Conservation (phyloP, 1,284 basidiomycete species). For the Ceratobasidium theobromae region DNA sequence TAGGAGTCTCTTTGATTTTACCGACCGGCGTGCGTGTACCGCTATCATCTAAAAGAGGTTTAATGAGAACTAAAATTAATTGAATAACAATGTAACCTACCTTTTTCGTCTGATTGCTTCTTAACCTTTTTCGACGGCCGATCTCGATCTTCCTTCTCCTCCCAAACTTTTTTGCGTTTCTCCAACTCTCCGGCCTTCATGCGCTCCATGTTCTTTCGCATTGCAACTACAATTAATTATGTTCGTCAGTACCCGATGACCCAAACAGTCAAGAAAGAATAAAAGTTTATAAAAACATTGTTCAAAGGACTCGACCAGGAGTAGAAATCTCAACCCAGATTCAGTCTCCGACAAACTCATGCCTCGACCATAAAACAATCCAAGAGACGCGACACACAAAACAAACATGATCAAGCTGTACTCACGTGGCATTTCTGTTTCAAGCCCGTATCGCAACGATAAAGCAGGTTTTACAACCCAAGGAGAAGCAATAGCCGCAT, state of each 20-base stretch:
- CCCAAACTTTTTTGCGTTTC: constrained; percentile 85
- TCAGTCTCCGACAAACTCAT: too few relatives aligned
- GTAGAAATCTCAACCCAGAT: too few relatives aligned
- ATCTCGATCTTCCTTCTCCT: constrained; percentile 68
- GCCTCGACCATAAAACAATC: too few relatives aligned
- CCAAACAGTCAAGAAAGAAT: too few relatives aligned
- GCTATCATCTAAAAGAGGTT: constrained; percentile 48
- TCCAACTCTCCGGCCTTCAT: constrained; percentile 86
- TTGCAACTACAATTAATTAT: background rate
- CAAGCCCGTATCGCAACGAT: constrained; percentile 80
- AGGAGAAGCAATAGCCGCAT: constrained; percentile 87
- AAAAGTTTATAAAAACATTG: too few relatives aligned
- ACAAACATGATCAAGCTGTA: constrained; percentile 43
- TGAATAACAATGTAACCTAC: constrained; percentile 44
- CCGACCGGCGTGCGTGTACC: constrained; percentile 50
- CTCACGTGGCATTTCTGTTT: constrained; percentile 81
- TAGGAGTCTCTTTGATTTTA: constrained; percentile 74
- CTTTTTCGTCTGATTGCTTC: constrained; percentile 72
- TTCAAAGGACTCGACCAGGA: too few relatives aligned
- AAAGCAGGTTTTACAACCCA: constrained; percentile 91
- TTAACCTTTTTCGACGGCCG: constrained; percentile 71
- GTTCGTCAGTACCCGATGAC: background rate
- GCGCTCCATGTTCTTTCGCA: constrained; percentile 68
- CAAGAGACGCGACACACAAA: background rate
- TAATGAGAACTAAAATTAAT: too few relatives aligned